phyloP scores from a whole-genome alignment of 2,329 filamentous ascomycete species.

The Monilinia aucupariae region DNA sequence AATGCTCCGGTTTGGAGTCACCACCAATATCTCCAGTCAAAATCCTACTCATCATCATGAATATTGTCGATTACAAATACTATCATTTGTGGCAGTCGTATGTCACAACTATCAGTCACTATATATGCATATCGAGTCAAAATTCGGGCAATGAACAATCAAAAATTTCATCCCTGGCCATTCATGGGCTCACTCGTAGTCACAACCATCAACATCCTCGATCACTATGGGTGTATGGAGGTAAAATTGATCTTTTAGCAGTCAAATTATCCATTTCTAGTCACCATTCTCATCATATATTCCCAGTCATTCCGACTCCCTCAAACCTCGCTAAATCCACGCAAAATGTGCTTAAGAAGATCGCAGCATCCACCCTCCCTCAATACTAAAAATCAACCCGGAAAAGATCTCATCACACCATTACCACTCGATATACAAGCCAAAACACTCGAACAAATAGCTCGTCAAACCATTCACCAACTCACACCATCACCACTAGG shows the following conservation, averaged over 20 bases:
- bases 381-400: neutral
- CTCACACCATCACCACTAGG: neutral
- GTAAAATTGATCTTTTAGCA: neutral
- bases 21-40: neutral
- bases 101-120: too few relatives aligned
- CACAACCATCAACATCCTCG: fast-evolving
- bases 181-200: neutral
- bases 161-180: neutral
- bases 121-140: too few relatives aligned
- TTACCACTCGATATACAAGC: neutral
- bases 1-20: neutral
- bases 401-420: neutral
- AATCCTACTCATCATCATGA: neutral
- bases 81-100: neutral
- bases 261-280: neutral
- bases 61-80: neutral
- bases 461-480: neutral
- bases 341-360: neutral
- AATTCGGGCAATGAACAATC: neutral
- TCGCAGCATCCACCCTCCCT: too few relatives aligned
- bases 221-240: neutral
- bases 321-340: neutral
- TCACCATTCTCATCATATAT: neutral
- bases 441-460: neutral
- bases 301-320: neutral